These are phyloP conservation scores for Fusarium hostae DNA, from an alignment of 2,329 filamentous ascomycete species.

Conservation along the genomic window DNA sequence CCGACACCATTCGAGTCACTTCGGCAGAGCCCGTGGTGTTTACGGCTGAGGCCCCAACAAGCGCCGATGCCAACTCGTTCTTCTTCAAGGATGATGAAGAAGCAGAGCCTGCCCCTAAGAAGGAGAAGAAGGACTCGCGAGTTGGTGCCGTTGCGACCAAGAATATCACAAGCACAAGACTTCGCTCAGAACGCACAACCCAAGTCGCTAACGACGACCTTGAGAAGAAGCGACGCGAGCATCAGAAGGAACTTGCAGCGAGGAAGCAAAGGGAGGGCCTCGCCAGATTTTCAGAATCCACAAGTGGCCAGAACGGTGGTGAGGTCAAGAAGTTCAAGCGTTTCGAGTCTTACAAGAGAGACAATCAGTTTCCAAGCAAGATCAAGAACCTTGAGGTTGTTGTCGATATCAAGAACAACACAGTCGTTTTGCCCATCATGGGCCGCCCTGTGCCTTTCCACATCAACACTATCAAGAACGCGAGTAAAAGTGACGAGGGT, in stretches of 20 bases:
- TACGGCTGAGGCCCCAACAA: constrained; percentile 90
- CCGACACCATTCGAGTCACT: constrained; percentile 92
- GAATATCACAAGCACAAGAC: constrained; percentile 93
- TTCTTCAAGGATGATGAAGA: constrained; percentile 98
- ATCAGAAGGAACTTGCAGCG: constrained; percentile 86
- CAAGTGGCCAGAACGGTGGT: constrained; percentile 85
- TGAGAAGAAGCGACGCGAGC: constrained; percentile 85
- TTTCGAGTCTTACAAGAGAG: constrained; percentile 98
- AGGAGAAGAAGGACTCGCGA: constrained; percentile 84
- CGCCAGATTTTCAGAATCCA: constrained; percentile 85
- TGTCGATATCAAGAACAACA: constrained; percentile 89
- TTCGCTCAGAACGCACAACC: constrained; percentile 89
- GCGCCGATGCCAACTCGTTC: constrained; percentile 94
- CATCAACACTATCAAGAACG: constrained; percentile 98
- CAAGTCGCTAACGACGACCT: constrained; percentile 85
- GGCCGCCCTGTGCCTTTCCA: constrained; percentile 97
- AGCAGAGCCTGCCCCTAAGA: constrained; percentile 85
- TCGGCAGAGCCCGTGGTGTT: constrained; percentile 84
- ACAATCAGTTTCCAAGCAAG: constrained; percentile 88
- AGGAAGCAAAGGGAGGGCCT: constrained; percentile 94
- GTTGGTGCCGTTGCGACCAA: constrained; percentile 91
- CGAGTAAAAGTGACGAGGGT: constrained; percentile 95
- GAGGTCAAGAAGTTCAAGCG: constrained; percentile 98
- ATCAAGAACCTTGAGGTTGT: constrained; percentile 89
- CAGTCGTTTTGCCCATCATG: constrained; percentile 95